phyloP scores from a whole-genome alignment of 306 rosid genomes.

The apple (Malus domestica) region ASM211411v1 NC_041793.1:37075501-37076000 shows the following conservation, averaged over 20 bases:
- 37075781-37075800: no score
- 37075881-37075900: no score
- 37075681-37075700: background rate
- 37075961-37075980: background rate
- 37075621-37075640: constrained; percentile 91
- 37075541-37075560: constrained; percentile 82
- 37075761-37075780: background rate
- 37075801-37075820: background rate
- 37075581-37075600: constrained; percentile 71
- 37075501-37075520: constrained; percentile 89
- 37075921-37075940: no score
- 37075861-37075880: background rate
- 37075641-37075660: constrained; percentile 80
- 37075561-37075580: constrained; percentile 80
- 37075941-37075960: background rate
- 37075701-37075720: background rate
- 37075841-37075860: background rate
- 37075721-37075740: background rate
- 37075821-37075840: background rate
- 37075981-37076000: constrained; percentile 30
- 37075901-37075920: no score
- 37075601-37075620: constrained; percentile 64
- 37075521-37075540: constrained; percentile 85
- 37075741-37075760: no score
- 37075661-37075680: constrained; percentile 92